Conservation (phyloP, 257 asterid genomes). For the Solanum medicagineum region DNA sequence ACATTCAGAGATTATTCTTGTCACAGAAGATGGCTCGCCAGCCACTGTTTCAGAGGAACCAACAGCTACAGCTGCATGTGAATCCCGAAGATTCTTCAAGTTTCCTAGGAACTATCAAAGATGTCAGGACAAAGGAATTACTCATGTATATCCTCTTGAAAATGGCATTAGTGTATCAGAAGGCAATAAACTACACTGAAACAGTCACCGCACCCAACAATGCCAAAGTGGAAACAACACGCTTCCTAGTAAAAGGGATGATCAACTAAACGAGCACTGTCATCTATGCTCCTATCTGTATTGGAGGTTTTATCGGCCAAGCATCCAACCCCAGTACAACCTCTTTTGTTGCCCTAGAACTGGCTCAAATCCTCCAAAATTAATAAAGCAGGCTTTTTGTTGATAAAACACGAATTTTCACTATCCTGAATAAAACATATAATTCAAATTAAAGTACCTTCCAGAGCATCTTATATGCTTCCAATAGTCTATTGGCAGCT, state of each 20-base stretch:
- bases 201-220: neutral
- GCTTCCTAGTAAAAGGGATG: neutral
- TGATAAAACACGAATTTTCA: neutral
- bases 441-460: conserved; percentile 42
- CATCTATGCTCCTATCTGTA: neutral
- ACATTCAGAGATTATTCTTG: conserved; percentile 84
- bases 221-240: neutral
- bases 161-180: neutral
- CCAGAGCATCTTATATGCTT: conserved; percentile 95
- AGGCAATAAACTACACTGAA: neutral
- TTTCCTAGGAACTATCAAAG: conserved; percentile 66
- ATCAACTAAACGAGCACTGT: neutral
- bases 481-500: conserved; percentile 88
- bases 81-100: conserved; percentile 91
- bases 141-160: neutral
- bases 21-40: conserved; percentile 86
- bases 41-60: conserved; percentile 73
- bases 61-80: conserved; percentile 81
- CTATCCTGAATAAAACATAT: neutral
- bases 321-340: neutral
- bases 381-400: neutral
- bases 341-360: neutral
- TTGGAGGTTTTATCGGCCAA: neutral
- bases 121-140: neutral
- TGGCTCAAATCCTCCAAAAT: neutral